These are phyloP conservation scores for Phoma sp. DNA, from an alignment of 2,329 filamentous ascomycete genomes.

Conservation along the genomic window DNA sequence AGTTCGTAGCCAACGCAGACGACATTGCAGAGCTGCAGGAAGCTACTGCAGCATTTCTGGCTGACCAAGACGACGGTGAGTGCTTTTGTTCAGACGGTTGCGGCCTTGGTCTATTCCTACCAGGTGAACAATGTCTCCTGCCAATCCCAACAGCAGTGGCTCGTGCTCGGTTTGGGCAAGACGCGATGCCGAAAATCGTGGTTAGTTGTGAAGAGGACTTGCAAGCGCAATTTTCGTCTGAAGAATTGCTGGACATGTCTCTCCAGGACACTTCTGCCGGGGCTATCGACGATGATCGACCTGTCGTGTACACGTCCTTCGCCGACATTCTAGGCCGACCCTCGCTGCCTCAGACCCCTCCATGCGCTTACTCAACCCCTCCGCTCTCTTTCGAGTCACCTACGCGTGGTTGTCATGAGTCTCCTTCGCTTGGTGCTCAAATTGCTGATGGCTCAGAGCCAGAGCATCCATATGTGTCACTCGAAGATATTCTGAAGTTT, in stretches of 20 bases:
- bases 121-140: conserved; percentile 4
- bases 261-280: not conserved
- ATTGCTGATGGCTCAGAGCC: not conserved
- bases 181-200: not conserved
- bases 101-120: conserved; percentile 2
- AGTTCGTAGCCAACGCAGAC: not conserved
- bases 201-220: not conserved
- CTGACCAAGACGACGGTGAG: conserved; percentile 8
- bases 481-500: not conserved
- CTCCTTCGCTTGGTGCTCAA: too few relatives aligned
- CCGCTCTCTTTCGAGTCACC: too few relatives aligned
- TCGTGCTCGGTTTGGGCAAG: not conserved
- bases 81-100: conserved; percentile 1
- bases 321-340: not conserved
- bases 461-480: not conserved
- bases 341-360: not conserved
- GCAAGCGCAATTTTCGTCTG: not conserved
- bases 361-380: too few relatives aligned
- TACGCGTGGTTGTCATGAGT: too few relatives aligned
- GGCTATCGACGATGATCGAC: not conserved
- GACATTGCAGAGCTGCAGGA: conserved; percentile 8
- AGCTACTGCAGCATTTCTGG: conserved; percentile 12
- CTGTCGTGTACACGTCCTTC: not conserved
- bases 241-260: not conserved
- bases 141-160: not conserved